These are phyloP conservation scores for Haplographium delicatum DNA, from an alignment of 495 filamentous ascomycete genomes.

Conservation along the genomic window DNA sequence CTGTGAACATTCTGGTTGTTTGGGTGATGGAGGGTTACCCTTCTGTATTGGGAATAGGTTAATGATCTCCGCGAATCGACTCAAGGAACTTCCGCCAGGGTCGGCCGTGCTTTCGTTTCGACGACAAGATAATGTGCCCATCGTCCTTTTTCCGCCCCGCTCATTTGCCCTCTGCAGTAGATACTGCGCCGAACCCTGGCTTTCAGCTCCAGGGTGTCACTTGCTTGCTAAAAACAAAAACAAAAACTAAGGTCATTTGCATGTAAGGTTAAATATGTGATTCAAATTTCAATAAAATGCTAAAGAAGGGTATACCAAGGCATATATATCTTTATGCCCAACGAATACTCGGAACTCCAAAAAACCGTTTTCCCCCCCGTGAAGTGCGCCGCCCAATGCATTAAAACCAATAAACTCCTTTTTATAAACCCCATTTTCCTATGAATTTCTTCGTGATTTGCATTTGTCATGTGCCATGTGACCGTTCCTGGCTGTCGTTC, in stretches of 20 bases:
- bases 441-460: constrained; percentile 53
- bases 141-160: neutral
- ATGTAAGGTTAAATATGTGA: neutral
- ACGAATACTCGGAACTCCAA: constrained; percentile 8
- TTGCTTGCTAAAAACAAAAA: neutral
- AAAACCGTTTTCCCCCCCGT: neutral
- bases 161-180: neutral
- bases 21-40: neutral
- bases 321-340: constrained; percentile 4
- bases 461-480: constrained; percentile 88
- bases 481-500: constrained; percentile 85
- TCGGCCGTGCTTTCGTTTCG: neutral
- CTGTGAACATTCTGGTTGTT: neutral
- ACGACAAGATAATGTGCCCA: neutral
- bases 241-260: neutral
- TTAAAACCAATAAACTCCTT: neutral
- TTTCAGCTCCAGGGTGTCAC: neutral
- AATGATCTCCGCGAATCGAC: neutral
- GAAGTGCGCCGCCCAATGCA: constrained; percentile 1
- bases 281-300: neutral
- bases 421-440: neutral
- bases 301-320: constrained; percentile 15
- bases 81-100: too few relatives aligned
- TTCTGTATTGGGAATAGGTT: neutral
- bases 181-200: neutral